Conservation (phyloP, 139 green algal species). For the Coccomyxa sp. region DNA sequence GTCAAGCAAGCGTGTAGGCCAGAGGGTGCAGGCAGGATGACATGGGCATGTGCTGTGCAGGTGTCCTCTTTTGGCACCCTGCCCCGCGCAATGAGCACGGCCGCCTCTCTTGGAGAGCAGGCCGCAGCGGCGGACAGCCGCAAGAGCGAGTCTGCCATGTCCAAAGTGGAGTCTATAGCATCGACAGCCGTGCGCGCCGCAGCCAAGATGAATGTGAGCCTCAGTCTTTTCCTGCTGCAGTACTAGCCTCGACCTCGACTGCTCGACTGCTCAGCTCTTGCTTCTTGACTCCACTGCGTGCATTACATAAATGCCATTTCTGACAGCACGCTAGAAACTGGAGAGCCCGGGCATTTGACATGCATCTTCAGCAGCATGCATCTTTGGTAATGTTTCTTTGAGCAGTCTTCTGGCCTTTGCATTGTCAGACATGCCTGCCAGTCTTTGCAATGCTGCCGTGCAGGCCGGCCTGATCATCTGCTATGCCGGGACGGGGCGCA, state of each 20-base stretch:
- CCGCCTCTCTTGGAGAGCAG: conserved; percentile 4
- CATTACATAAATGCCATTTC: no score
- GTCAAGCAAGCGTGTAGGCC: no score
- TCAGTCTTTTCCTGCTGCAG: neutral
- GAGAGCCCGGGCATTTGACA: neutral
- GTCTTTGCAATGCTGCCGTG: conserved; percentile 35
- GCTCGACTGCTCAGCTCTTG: neutral
- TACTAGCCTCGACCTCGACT: neutral
- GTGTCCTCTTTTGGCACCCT: conserved; percentile 26
- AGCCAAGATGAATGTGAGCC: conserved; percentile 60
- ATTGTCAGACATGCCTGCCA: neutral
- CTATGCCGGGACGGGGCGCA: conserved; percentile 77
- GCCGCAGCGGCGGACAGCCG: neutral
- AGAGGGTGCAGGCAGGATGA: no score
- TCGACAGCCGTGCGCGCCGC: conserved; percentile 75
- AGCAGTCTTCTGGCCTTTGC: conserved; percentile 33
- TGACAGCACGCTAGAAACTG: no score
- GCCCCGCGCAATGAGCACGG: conserved; percentile 13
- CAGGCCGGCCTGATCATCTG: conserved; percentile 77
- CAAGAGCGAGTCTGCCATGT: neutral
- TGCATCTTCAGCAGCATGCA: neutral
- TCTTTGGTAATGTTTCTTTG: no score
- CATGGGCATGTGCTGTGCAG: no score
- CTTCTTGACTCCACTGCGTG: no score
- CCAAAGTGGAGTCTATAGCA: conserved; percentile 69